Evolutionary conservation across 805 yeast species (phyloP).

Genomic region (Candida anglica): DNA sequence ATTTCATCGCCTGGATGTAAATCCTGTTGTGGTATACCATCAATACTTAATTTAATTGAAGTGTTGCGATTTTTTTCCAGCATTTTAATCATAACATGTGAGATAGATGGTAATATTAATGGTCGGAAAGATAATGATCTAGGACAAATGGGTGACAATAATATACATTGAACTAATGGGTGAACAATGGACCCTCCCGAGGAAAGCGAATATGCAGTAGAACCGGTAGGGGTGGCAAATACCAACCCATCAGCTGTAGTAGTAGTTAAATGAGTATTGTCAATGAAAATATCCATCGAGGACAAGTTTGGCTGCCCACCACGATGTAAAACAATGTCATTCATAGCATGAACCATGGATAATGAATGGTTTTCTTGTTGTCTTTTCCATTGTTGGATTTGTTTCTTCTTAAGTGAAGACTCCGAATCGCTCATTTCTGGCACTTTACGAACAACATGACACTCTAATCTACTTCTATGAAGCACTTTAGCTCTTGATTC

Average conservation of each 20-base stretch:
- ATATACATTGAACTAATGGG: conserved; percentile 77
- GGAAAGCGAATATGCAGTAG: conserved; percentile 86
- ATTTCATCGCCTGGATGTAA: conserved; percentile 76
- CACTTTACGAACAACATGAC: conserved; percentile 48
- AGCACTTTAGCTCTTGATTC: conserved; percentile 66
- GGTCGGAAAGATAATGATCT: conserved; percentile 89
- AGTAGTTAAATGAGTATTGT: conserved; percentile 79
- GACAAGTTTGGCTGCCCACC: conserved; percentile 86
- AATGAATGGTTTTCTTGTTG: conserved; percentile 14
- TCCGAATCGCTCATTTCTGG: conserved; percentile 14
- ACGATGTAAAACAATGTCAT: conserved; percentile 83
- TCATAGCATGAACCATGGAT: conserved; percentile 74
- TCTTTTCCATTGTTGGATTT: conserved; percentile 10
- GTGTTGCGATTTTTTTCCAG: conserved; percentile 43
- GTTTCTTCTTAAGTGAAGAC: conserved; percentile 6
- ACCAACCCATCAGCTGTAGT: conserved; percentile 91
- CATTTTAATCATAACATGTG: conserved; percentile 65
- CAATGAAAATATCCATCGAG: conserved; percentile 77
- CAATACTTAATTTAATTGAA: conserved; percentile 61
- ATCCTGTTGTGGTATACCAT: conserved; percentile 74
- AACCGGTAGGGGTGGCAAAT: conserved; percentile 89
- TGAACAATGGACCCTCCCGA: conserved; percentile 93
- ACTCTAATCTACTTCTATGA: conserved; percentile 74
- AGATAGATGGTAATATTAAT: conserved; percentile 70
- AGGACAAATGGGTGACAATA: conserved; percentile 90